Conservation (phyloP, 108 stramenopile species). For the Cyclotella choctawhatcheeana region DNA sequence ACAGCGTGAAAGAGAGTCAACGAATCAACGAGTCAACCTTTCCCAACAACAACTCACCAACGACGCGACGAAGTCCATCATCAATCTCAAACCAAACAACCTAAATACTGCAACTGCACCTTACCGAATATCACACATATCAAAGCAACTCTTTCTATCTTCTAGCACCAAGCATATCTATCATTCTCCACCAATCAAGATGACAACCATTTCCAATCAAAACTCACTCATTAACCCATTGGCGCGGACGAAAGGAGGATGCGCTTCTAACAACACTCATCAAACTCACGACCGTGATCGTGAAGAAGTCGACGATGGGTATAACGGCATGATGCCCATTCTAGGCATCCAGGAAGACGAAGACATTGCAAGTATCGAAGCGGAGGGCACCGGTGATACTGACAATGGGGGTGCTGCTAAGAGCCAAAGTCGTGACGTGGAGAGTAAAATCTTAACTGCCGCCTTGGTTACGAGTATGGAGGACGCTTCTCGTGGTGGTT, state of each 20-base stretch:
- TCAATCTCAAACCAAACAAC: too few species aligned
- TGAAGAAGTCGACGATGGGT: slow-evolving; percentile 3
- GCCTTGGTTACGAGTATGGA: slow-evolving; percentile 73
- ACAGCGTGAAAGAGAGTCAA: too few species aligned
- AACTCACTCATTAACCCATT: slow-evolving; percentile 33
- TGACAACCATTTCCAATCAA: slow-evolving; percentile 33
- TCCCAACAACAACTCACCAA: too few species aligned
- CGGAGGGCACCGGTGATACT: slow-evolving; percentile 29
- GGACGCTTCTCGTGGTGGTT: slow-evolving; percentile 34
- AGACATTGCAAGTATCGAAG: slow-evolving; percentile 69
- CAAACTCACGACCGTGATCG: neutral
- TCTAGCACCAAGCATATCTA: neutral
- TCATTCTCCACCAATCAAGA: slow-evolving; percentile 15
- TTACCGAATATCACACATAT: neutral
- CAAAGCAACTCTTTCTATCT: neutral
- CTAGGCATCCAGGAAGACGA: slow-evolving; percentile 54
- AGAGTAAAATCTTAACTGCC: slow-evolving; percentile 64
- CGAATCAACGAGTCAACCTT: too few species aligned
- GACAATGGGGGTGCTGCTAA: slow-evolving; percentile 17
- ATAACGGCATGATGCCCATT: slow-evolving; percentile 14
- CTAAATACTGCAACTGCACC: too few species aligned
- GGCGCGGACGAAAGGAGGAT: slow-evolving; percentile 52
- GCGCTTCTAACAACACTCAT: slow-evolving; percentile 7
- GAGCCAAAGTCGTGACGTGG: slow-evolving; percentile 25
- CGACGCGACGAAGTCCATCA: too few species aligned